Evolutionary conservation across 495 filamentous ascomycete species (phyloP).

Genomic region (Tirmania nivea): DNA sequence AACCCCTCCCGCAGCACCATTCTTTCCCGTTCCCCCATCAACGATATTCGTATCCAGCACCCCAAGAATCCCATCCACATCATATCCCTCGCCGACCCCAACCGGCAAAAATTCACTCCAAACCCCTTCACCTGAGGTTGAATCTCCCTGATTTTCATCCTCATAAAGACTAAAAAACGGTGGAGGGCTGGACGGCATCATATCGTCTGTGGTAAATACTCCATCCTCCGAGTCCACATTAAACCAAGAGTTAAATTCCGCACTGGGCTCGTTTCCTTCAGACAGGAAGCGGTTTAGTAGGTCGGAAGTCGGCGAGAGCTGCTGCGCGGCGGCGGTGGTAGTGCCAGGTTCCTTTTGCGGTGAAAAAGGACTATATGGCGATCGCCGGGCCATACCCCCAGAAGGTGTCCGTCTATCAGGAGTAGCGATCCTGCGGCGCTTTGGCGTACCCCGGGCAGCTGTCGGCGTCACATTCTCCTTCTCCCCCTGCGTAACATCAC

Average conservation of each 20-base stretch:
- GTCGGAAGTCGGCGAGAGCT: background rate
- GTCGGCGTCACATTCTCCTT: conserved; percentile 30
- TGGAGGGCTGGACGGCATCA: conserved; percentile 7
- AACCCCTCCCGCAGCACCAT: too few species aligned
- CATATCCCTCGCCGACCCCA: conserved; percentile 2
- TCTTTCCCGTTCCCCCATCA: background rate
- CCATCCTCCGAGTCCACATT: background rate
- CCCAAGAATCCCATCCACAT: background rate
- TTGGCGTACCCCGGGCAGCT: conserved; percentile 15
- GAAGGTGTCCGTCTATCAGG: background rate
- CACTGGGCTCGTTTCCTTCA: background rate
- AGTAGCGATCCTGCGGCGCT: conserved; percentile 7
- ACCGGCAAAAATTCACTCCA: conserved; percentile 17
- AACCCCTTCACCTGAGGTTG: background rate
- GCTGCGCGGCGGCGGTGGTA: background rate
- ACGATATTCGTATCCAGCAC: background rate
- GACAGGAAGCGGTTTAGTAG: background rate
- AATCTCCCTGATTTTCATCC: conserved; percentile 5
- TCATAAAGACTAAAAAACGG: conserved; percentile 11
- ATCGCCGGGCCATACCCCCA: background rate
- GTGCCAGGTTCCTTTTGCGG: background rate
- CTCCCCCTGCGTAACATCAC: conserved; percentile 9
- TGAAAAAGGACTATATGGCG: background rate
- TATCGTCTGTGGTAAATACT: background rate
- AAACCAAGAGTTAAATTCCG: background rate